Evolutionary conservation across 108 stramenopile genomes (phyloP).

Genomic region (Aurantiochytrium sp.): DNA sequence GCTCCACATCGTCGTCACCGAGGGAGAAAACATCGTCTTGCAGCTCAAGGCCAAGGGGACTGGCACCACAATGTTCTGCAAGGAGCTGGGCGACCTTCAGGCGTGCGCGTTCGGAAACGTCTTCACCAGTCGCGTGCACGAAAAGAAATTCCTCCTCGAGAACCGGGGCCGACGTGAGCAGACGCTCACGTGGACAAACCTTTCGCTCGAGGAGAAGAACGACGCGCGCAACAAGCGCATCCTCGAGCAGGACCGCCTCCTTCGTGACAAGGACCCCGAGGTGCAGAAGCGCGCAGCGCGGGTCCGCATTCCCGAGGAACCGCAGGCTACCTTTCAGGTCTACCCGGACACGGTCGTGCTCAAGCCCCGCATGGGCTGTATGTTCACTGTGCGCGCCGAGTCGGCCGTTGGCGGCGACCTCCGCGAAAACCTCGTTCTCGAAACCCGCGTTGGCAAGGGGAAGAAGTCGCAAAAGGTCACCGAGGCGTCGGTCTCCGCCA

Average conservation of each 20-base stretch:
- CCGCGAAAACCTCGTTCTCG: slow-evolving; percentile 46
- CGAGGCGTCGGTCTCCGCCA: slow-evolving; percentile 44
- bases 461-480: slow-evolving; percentile 43
- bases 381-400: slow-evolving; percentile 38
- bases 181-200: slow-evolving; percentile 55
- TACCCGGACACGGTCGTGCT: not conserved
- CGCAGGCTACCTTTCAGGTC: not conserved
- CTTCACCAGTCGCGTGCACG: slow-evolving; percentile 47
- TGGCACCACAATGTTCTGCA: slow-evolving; percentile 60
- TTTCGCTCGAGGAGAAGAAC: slow-evolving; percentile 41
- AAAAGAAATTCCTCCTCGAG: slow-evolving; percentile 58
- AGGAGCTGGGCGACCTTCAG: slow-evolving; percentile 40
- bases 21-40: slow-evolving; percentile 48
- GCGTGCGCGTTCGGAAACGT: slow-evolving; percentile 52
- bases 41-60: slow-evolving; percentile 49
- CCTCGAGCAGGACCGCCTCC: slow-evolving; percentile 22
- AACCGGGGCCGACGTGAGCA: slow-evolving; percentile 63
- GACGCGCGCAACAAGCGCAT: slow-evolving; percentile 35
- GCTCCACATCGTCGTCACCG: slow-evolving; percentile 55
- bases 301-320: not conserved
- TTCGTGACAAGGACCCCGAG: slow-evolving; percentile 44
- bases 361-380: not conserved
- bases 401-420: slow-evolving; percentile 42
- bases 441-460: slow-evolving; percentile 56
- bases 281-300: slow-evolving; percentile 26